Percentiles rank a stretch among this genome's conserved stretches.
Evolutionary conservation across 2,329 filamentous ascomycete species (phyloP).

Genomic region (Cercospora berteroae): DNA sequence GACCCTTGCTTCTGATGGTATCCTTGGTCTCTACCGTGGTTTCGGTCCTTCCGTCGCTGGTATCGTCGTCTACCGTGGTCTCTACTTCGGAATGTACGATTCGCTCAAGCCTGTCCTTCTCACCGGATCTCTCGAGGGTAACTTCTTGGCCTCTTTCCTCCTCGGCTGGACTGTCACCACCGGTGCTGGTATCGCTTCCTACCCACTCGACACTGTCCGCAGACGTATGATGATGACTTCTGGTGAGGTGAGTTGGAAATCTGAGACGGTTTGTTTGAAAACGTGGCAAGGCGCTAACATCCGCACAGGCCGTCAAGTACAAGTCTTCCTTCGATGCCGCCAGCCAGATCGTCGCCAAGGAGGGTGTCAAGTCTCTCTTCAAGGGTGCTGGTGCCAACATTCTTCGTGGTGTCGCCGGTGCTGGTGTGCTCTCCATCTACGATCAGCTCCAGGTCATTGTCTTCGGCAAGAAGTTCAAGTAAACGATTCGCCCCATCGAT

Average conservation of each 20-base stretch:
- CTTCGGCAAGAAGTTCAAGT: slow-evolving; percentile 99
- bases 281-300: background rate
- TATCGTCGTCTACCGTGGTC: slow-evolving; percentile 99
- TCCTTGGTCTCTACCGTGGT: slow-evolving; percentile 99
- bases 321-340: slow-evolving; percentile 91
- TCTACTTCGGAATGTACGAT: slow-evolving; percentile 99
- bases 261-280: background rate
- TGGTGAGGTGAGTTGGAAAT: slow-evolving; percentile 56
- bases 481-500: slow-evolving; percentile 29
- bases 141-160: slow-evolving; percentile 98
- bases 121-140: slow-evolving; percentile 85
- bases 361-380: slow-evolving; percentile 99
- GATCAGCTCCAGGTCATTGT: slow-evolving; percentile 98
- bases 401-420: slow-evolving; percentile 99
- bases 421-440: slow-evolving; percentile 99
- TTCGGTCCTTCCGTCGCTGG: slow-evolving; percentile 99
- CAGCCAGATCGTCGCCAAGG: slow-evolving; percentile 93
- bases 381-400: slow-evolving; percentile 99
- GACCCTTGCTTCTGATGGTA: slow-evolving; percentile 97
- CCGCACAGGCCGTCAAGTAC: slow-evolving; percentile 97
- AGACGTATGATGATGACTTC: slow-evolving; percentile 99
- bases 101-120: slow-evolving; percentile 99
- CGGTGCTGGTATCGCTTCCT: slow-evolving; percentile 99
- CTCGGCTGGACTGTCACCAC: slow-evolving; percentile 99
- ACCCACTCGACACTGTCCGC: slow-evolving; percentile 99